phyloP scores from a whole-genome alignment of 1,139 yeast species.

The Pichia kudriavzevii region DNA sequence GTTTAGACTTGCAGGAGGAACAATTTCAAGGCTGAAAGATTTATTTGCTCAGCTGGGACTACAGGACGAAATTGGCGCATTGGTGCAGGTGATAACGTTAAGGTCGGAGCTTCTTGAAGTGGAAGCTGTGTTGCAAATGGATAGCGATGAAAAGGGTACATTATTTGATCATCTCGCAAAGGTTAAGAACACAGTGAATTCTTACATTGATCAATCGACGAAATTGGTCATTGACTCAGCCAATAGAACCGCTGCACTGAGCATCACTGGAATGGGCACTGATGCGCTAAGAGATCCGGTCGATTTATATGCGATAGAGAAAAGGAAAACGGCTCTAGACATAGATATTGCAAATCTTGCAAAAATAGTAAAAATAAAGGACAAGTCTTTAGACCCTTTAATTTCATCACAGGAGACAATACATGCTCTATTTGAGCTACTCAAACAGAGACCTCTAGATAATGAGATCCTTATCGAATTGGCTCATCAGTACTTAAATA shows the following conservation, averaged over 20 bases:
- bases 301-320: conserved; percentile 7
- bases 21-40: conserved; percentile 14
- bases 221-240: conserved; percentile 9
- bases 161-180: conserved; percentile 4
- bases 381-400: conserved; percentile 4
- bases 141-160: neutral
- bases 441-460: conserved; percentile 63
- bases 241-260: conserved; percentile 9
- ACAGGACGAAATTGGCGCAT: conserved; percentile 11
- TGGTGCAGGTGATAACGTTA: conserved; percentile 6
- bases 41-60: conserved; percentile 8
- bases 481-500: conserved; percentile 48
- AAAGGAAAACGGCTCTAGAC: conserved; percentile 9
- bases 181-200: conserved; percentile 5
- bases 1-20: conserved; percentile 9
- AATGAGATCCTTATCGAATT: conserved; percentile 71
- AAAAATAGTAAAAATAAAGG: neutral
- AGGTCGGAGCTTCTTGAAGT: conserved; percentile 11
- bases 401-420: conserved; percentile 24
- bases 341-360: conserved; percentile 9
- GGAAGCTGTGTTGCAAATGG: conserved; percentile 4
- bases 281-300: conserved; percentile 6
- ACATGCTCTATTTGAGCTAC: conserved; percentile 39
- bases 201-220: conserved; percentile 11
- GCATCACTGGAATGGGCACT: conserved; percentile 8